Percentiles rank a stretch among this genome's conserved stretches.
Evolutionary conservation across 805 yeast species (phyloP).

Genomic region (Saccharomycopsis capsularis): DNA sequence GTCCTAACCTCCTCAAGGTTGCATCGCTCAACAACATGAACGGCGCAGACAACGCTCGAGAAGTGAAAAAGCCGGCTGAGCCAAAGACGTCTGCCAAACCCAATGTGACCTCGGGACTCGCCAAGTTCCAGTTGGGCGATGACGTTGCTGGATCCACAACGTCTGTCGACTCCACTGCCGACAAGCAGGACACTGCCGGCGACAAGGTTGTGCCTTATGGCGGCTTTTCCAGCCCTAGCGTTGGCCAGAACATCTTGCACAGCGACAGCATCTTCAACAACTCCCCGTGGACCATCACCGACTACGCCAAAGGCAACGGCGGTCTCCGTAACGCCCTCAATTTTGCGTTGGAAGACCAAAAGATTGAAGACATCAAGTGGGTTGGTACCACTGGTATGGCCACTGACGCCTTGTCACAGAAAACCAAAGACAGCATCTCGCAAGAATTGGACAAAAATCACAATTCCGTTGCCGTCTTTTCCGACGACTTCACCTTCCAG

Average conservation of each 20-base stretch:
- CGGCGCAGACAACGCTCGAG: background rate
- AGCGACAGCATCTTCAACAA: conserved; percentile 34
- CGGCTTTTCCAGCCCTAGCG: conserved; percentile 61
- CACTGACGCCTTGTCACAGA: conserved; percentile 65
- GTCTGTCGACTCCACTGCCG: background rate
- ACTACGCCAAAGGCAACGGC: conserved; percentile 74
- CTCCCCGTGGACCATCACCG: conserved; percentile 70
- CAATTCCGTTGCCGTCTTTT: conserved; percentile 57
- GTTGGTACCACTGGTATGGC: conserved; percentile 93
- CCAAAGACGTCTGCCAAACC: background rate
- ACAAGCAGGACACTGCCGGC: background rate
- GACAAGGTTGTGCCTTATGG: conserved; percentile 55
- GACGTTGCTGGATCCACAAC: no score
- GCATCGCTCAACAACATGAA: conserved; percentile 2
- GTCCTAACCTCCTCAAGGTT: background rate
- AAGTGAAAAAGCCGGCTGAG: background rate
- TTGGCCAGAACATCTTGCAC: conserved; percentile 37
- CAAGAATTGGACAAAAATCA: conserved; percentile 40
- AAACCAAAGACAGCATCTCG: conserved; percentile 49
- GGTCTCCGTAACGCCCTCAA: conserved; percentile 80
- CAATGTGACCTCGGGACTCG: background rate
- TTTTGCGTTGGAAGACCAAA: conserved; percentile 42
- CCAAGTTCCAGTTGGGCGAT: background rate
- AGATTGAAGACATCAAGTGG: conserved; percentile 48
- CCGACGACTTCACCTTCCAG: conserved; percentile 72